A percentile compares a stretch with the other conserved stretches of the same genome.
Evolutionary conservation across 352 stramenopile species (phyloP).

Genomic region (Phytophthora quininea): DNA sequence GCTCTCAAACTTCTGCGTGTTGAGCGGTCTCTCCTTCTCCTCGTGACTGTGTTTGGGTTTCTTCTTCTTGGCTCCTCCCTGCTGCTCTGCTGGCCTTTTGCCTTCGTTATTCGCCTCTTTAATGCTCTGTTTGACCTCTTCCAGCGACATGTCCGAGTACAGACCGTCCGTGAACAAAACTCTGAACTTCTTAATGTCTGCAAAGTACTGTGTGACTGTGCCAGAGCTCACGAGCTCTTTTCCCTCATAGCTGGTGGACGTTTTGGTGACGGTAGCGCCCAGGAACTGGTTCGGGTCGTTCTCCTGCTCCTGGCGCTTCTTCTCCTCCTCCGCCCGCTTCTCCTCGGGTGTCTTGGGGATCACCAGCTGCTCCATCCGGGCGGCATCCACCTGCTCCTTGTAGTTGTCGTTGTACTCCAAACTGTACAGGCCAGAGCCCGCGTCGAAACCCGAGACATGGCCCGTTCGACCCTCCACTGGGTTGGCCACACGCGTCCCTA

Average conservation of each 20-base stretch:
- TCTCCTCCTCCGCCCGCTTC: slow-evolving; percentile 3
- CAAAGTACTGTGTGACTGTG: slow-evolving; percentile 56
- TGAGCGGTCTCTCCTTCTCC: slow-evolving; percentile 36
- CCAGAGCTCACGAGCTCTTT: slow-evolving; percentile 41
- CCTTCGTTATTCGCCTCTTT: slow-evolving; percentile 5
- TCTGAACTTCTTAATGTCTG: slow-evolving; percentile 45
- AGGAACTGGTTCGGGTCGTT: slow-evolving; percentile 54
- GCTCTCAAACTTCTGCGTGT: slow-evolving; percentile 53
- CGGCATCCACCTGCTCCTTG: slow-evolving; percentile 40
- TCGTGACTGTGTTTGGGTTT: slow-evolving; percentile 23
- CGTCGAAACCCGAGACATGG: slow-evolving; percentile 51
- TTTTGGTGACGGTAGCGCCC: slow-evolving; percentile 43
- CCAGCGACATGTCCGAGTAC: slow-evolving; percentile 50
- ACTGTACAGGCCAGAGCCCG: slow-evolving; percentile 46
- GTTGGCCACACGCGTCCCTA: slow-evolving; percentile 64
- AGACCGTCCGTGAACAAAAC: slow-evolving; percentile 52
- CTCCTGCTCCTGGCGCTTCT: slow-evolving; percentile 5
- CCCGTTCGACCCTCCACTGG: slow-evolving; percentile 67
- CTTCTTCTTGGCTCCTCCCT: slow-evolving; percentile 27
- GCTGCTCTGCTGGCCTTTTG: slow-evolving; percentile 24
- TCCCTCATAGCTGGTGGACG: slow-evolving; percentile 56
- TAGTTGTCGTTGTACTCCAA: slow-evolving; percentile 62
- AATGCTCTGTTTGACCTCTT: slow-evolving; percentile 36
- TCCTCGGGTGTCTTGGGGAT: slow-evolving; percentile 32
- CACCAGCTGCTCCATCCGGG: slow-evolving; percentile 40